phyloP scores from a whole-genome alignment of 2,329 filamentous ascomycete genomes.

The Davidsoniella virescens region DNA sequence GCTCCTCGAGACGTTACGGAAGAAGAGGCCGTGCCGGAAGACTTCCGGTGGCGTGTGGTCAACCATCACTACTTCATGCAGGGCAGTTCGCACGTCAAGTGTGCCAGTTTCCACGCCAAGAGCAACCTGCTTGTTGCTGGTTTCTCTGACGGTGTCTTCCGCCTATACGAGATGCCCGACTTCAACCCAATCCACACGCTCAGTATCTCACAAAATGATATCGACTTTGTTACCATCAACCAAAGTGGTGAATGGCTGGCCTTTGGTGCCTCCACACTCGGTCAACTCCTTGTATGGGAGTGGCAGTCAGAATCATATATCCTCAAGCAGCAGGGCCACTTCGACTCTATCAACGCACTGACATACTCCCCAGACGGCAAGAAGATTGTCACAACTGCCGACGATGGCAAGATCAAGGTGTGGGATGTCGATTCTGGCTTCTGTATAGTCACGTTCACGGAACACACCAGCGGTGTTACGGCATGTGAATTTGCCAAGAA shows the following conservation, averaged over 20 bases:
- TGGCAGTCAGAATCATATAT: conserved; percentile 99
- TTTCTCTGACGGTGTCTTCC: conserved; percentile 88
- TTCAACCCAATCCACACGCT: conserved; percentile 88
- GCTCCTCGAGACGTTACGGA: conserved; percentile 37
- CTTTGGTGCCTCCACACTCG: conserved; percentile 86
- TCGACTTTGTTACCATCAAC: conserved; percentile 89
- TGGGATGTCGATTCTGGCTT: conserved; percentile 96
- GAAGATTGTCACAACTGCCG: conserved; percentile 79
- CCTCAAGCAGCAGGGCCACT: conserved; percentile 92
- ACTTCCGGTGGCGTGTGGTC: conserved; percentile 81
- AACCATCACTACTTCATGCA: conserved; percentile 90
- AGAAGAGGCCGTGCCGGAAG: conserved; percentile 24
- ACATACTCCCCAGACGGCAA: conserved; percentile 90
- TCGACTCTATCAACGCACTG: conserved; percentile 86
- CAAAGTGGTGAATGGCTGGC: conserved; percentile 92
- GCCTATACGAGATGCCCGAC: conserved; percentile 86
- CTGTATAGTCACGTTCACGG: conserved; percentile 94
- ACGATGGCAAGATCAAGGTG: conserved; percentile 96
- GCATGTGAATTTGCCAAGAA: conserved; percentile 89
- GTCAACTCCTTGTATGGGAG: conserved; percentile 96
- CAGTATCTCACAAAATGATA: conserved; percentile 92
- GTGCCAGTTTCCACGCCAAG: conserved; percentile 73
- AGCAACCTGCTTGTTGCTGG: conserved; percentile 91
- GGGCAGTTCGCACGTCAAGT: conserved; percentile 69
- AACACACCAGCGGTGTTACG: conserved; percentile 87